A percentile compares a stretch with the other conserved stretches of the same genome.
These are phyloP conservation scores for Camelina laxa DNA, from an alignment of 345 rosid species.

Conservation along the genomic window DNA sequence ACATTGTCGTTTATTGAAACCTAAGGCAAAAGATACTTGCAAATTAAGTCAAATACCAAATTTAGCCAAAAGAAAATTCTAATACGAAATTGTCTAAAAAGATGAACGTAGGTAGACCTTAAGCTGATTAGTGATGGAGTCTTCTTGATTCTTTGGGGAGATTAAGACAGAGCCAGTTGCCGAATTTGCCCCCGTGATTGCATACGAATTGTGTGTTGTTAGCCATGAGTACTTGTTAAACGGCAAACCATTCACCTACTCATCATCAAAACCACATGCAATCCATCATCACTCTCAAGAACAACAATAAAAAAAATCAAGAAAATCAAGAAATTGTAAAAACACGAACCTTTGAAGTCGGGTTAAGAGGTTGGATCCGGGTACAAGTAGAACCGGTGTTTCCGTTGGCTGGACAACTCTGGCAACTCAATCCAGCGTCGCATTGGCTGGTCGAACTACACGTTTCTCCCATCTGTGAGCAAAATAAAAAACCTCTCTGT, in stretches of 20 bases:
- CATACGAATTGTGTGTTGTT: constrained; percentile 89
- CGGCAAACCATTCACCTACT: constrained; percentile 79
- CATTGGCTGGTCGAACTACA: constrained; percentile 65
- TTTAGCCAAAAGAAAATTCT: background rate
- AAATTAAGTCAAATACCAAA: constrained; percentile 19
- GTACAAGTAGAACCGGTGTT: constrained; percentile 80
- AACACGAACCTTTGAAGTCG: constrained; percentile 68
- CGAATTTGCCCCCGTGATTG: constrained; percentile 55
- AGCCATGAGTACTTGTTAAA: constrained; percentile 91
- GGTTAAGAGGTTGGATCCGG: constrained; percentile 68
- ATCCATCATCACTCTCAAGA: background rate
- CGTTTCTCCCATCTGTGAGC: constrained; percentile 76
- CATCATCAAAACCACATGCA: constrained; percentile 48
- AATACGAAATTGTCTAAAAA: background rate
- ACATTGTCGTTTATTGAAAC: constrained; percentile 38
- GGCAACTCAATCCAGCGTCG: constrained; percentile 81
- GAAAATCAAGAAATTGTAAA: background rate
- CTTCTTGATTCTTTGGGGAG: constrained; percentile 85
- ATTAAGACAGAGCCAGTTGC: constrained; percentile 50
- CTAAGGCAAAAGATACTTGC: constrained; percentile 23
- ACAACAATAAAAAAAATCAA: background rate
- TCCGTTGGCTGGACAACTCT: constrained; percentile 68
- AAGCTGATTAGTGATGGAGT: constrained; percentile 78
- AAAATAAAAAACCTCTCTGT: background rate
- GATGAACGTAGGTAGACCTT: constrained; percentile 48